These are phyloP conservation scores for Amanita jacksonii DNA, from an alignment of 768 basidiomycete genomes.

Conservation along the genomic window DNA sequence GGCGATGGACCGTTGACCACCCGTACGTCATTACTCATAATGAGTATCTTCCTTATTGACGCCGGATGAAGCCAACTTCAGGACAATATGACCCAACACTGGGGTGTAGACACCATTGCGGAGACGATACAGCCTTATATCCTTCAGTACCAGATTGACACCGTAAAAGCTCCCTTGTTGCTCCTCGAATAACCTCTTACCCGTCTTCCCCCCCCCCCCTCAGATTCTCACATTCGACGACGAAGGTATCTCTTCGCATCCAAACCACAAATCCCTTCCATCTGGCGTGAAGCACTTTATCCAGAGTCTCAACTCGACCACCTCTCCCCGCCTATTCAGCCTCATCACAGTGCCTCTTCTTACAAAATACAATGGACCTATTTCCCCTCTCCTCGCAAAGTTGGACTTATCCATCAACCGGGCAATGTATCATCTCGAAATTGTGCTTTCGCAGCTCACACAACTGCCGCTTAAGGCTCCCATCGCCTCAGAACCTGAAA, in stretches of 20 bases:
- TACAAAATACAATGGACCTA: slow-evolving; percentile 53
- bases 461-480: slow-evolving; percentile 5
- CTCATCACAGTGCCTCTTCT: slow-evolving; percentile 48
- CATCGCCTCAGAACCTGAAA: slow-evolving; percentile 7
- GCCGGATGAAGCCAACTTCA: slow-evolving; percentile 40
- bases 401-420: slow-evolving; percentile 25
- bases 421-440: slow-evolving; percentile 18
- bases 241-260: slow-evolving; percentile 71
- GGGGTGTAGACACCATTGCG: slow-evolving; percentile 56
- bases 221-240: slow-evolving; percentile 88
- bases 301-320: slow-evolving; percentile 13
- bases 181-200: neutral
- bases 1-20: slow-evolving; percentile 56
- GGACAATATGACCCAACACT: slow-evolving; percentile 61
- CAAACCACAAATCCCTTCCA: slow-evolving; percentile 73
- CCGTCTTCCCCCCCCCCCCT: no score
- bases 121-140: slow-evolving; percentile 51
- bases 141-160: slow-evolving; percentile 45
- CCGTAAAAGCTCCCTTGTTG: slow-evolving; percentile 30
- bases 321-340: slow-evolving; percentile 38
- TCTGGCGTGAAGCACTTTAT: slow-evolving; percentile 42
- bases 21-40: slow-evolving; percentile 62
- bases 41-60: neutral
- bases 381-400: slow-evolving; percentile 44
- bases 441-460: slow-evolving; percentile 11